A percentile compares a stretch with the other conserved stretches of the same genome.
Conservation (phyloP, 2,329 filamentous ascomycete genomes). For the Ceratocystis harringtonii region DNA sequence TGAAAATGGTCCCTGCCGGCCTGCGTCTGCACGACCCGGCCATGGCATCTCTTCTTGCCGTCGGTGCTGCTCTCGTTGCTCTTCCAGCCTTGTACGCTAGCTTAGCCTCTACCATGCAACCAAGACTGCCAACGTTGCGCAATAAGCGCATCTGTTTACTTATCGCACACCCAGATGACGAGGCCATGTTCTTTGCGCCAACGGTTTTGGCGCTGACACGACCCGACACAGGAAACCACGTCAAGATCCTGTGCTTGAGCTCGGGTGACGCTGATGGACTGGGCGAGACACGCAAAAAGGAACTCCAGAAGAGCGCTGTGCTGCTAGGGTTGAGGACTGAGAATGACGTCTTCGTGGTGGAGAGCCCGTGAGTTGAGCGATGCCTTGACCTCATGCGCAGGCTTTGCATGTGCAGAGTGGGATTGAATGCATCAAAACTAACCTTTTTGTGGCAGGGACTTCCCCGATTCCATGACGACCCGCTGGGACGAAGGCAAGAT, state of each 20-base stretch:
- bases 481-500: constrained; percentile 62
- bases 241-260: constrained; percentile 88
- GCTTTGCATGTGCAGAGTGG: neutral
- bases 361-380: constrained; percentile 44
- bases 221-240: constrained; percentile 68
- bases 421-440: too few species aligned
- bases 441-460: constrained; percentile 35
- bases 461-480: constrained; percentile 77
- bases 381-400: neutral
- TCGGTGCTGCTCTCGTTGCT: constrained; percentile 27
- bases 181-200: constrained; percentile 98
- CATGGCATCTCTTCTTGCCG: constrained; percentile 17
- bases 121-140: constrained; percentile 49
- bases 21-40: constrained; percentile 10
- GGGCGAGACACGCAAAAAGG: constrained; percentile 65
- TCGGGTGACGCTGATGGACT: constrained; percentile 79
- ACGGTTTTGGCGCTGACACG: constrained; percentile 70
- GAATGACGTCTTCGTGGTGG: constrained; percentile 73
- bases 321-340: constrained; percentile 57
- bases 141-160: constrained; percentile 82
- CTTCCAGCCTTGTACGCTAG: constrained; percentile 40
- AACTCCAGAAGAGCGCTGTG: constrained; percentile 67
- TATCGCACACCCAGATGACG: constrained; percentile 94
- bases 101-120: constrained; percentile 31
- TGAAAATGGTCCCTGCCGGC: constrained; percentile 13